These are phyloP conservation scores for Rutidosis leptorrhynchoides DNA, from an alignment of 129 eudicot species.

Conservation along the genomic window DNA sequence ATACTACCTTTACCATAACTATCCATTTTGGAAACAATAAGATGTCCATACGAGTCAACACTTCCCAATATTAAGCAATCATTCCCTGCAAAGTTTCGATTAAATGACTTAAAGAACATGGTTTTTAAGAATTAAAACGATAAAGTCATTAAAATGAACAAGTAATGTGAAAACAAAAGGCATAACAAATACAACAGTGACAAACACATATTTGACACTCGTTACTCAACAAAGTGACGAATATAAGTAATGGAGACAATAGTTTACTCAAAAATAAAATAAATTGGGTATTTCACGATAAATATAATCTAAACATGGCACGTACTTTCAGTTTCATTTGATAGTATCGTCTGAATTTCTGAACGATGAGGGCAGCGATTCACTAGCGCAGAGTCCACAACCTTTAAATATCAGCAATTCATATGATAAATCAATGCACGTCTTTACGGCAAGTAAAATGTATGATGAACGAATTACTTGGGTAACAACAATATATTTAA, in stretches of 20 bases:
- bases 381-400: constrained; percentile 55
- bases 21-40: constrained; percentile 67
- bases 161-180: background rate
- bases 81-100: constrained; percentile 38
- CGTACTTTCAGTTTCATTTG: constrained; percentile 64
- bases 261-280: constrained; percentile 1
- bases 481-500: constrained; percentile 5
- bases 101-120: background rate
- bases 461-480: background rate
- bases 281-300: background rate
- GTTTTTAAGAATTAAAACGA: background rate
- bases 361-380: constrained; percentile 79
- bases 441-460: background rate
- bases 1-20: constrained; percentile 44
- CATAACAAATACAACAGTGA: background rate
- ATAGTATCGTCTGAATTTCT: constrained; percentile 75
- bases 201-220: constrained; percentile 2
- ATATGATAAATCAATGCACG: constrained; percentile 9
- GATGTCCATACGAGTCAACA: constrained; percentile 83
- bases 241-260: background rate
- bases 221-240: background rate
- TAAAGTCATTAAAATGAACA: background rate
- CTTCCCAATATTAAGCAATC: constrained; percentile 63
- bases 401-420: constrained; percentile 40
- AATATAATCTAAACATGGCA: background rate